A percentile compares a stretch with the other conserved stretches of the same genome.
These are phyloP conservation scores for Globisporangium nunn DNA, from an alignment of 352 stramenopile species.

Conservation along the genomic window DNA sequence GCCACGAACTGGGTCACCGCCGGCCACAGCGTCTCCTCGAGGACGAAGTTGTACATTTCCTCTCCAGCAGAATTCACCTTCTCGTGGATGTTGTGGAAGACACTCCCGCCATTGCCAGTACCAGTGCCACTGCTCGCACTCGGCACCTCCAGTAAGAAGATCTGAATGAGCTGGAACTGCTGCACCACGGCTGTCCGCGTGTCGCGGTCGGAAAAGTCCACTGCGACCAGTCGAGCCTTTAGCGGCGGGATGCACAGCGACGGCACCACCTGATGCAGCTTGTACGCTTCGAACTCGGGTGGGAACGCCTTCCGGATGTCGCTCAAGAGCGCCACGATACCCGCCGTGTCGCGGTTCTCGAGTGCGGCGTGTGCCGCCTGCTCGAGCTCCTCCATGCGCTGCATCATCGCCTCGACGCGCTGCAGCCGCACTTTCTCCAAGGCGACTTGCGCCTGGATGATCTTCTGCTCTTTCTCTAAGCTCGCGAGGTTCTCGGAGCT, in stretches of 20 bases:
- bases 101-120: neutral
- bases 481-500: conserved; percentile 38
- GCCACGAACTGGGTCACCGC: conserved; percentile 60
- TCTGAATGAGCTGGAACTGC: conserved; percentile 48
- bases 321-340: conserved; percentile 33
- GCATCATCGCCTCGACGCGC: conserved; percentile 41
- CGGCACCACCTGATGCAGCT: conserved; percentile 58
- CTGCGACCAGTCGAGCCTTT: conserved; percentile 33
- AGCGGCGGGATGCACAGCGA: conserved; percentile 61
- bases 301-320: conserved; percentile 39
- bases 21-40: conserved; percentile 74
- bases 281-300: conserved; percentile 69
- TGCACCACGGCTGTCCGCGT: conserved; percentile 14
- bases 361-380: conserved; percentile 14
- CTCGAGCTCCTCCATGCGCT: conserved; percentile 34
- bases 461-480: conserved; percentile 61
- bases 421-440: conserved; percentile 47
- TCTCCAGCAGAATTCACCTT: conserved; percentile 46
- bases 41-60: conserved; percentile 71
- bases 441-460: conserved; percentile 52
- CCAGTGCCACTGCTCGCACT: neutral
- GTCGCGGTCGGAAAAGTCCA: conserved; percentile 22
- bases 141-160: conserved; percentile 51
- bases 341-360: conserved; percentile 24
- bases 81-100: conserved; percentile 65